Evolutionary conservation across 208 protist genomes (phyloP), one percentile per base, ranked within the genome.

Genomic region (Acanthamoeba royreba): DNA sequence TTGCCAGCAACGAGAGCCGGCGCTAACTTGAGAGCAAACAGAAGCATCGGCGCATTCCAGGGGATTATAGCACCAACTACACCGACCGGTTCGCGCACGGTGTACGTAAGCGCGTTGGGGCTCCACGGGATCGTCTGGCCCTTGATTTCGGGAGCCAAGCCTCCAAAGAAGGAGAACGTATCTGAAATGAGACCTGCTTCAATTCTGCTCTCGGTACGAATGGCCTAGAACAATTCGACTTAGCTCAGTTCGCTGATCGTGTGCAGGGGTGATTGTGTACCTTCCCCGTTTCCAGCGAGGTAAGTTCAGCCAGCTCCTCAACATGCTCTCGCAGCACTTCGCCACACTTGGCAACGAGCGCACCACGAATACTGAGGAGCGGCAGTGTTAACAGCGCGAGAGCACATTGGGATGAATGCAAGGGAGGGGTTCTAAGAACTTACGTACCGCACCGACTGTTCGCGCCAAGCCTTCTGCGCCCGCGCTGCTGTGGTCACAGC

Each of bases 11-110:
- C 72, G 43, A 83, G 38, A 28, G 72, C 72, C 17, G 72, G 72
- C 72, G 72, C 72, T 28, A 83, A 25, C 72, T 83, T 83, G 38
- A 83, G 43, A 8, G 72, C 72, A 43, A 83, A 52, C 19, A 83
- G 72, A n/a, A 83, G 72, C 72, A 83, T 11, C 38, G 72, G 72
- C 8, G 31, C 72, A 38, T 83, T 83, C 72, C 72, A 83, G 33
- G 85, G 85, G 5, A 91, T 83, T n/a, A 91, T 91, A 31, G 85
- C 85, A 35, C 85, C 85, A 25, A 91, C 85, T 19, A 91, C 85
- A 83, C 85, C 85, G 33, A 72, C 85, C 25, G 85, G 85, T n/a
- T 91, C 85, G 35, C 85, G 85, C 22, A 31, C 19, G 40, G 85
- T 91, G 85, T 91, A 91, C 19, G 85, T 91, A 31, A 91, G 85